Evolutionary conservation across 805 yeast genomes (phyloP), one percentile per base, ranked within the genome.

Genomic region (Candida glaebosa): DNA sequence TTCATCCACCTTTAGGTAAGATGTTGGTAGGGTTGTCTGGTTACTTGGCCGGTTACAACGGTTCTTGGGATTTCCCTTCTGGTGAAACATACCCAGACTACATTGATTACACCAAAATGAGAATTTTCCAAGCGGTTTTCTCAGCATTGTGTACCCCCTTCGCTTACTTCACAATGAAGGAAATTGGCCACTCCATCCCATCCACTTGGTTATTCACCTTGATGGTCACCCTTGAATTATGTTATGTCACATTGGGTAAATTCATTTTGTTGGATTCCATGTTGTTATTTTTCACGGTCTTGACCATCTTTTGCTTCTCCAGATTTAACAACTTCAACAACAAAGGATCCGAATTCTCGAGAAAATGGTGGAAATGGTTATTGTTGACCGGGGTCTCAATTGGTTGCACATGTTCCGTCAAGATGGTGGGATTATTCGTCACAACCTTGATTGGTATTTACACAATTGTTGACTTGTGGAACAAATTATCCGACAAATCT

Each of bases 361-460:
- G 81, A 55, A 76, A 79, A 57, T 91, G 99, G 97, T 93, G 96
- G 96, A 81, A 80, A 60, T 91, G 97, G 96, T 65, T 93, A 39
- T 52, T 84, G 18, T 66, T 85, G 44, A 85, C 96, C 6, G 99
- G 99, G 50, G 67, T 88, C 39, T 71, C 80, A 35, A 80, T 93
- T 54, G 98, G 99, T 32, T 86, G 93, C 61, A 85, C 90, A 15
- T 84, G 91, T 58, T 84, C 96, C 20, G 95, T 89, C 43, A 93
- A 93, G 67, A 88, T 90, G 96, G 98, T 93, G 44, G 99, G 99
- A 54, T 74, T 91, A 42, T 87, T 93, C 56, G 87, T 87, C 46
- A 91, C 95, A 43, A 63, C 88, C 14, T 68, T 89, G 48, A 89
- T 93, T 42, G 99, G 99, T 37, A 76, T 88, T 47, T 87, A 91